These are phyloP conservation scores for Telfairia occidentalis DNA, from an alignment of 331 rosid species.

Conservation along the genomic window DNA sequence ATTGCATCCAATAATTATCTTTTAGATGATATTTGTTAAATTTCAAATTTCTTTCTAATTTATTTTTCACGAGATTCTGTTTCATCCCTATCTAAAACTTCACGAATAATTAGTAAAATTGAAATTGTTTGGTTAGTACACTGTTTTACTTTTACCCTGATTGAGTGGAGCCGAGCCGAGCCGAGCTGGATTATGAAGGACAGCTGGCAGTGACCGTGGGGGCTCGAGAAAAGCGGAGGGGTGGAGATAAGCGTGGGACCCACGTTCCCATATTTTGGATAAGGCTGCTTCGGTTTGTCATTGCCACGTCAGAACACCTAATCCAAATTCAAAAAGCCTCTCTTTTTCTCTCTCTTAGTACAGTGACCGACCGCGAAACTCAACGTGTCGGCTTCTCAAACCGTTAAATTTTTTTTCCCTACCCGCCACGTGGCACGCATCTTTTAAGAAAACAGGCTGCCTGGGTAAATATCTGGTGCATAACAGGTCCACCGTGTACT, in stretches of 20 bases:
- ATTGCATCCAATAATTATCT: too few species aligned
- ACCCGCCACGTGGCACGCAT: background rate
- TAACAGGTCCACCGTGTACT: background rate
- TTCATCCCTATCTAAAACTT: too few species aligned
- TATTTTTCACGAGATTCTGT: too few species aligned
- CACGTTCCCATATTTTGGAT: background rate
- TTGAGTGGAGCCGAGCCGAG: background rate
- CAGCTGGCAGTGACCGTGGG: background rate
- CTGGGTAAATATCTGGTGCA: background rate
- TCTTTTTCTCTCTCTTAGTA: background rate
- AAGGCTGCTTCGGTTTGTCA: background rate
- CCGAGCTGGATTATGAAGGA: background rate
- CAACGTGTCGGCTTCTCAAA: slow-evolving; percentile 18
- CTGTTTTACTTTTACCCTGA: too few species aligned
- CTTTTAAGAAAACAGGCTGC: background rate
- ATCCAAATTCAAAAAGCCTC: background rate
- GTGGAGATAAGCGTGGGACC: background rate
- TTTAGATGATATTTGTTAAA: background rate
- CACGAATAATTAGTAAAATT: too few species aligned
- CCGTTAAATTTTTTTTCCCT: background rate
- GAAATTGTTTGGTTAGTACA: too few species aligned
- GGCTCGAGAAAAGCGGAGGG: background rate
- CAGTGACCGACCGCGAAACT: slow-evolving; percentile 10
- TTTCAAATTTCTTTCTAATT: too few species aligned
- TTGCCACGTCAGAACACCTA: slow-evolving; percentile 32